A percentile compares a stretch with the other conserved stretches of the same genome.
These are phyloP conservation scores for Metschnikowia cerradonensis DNA, from an alignment of 805 yeast genomes.

Conservation along the genomic window DNA sequence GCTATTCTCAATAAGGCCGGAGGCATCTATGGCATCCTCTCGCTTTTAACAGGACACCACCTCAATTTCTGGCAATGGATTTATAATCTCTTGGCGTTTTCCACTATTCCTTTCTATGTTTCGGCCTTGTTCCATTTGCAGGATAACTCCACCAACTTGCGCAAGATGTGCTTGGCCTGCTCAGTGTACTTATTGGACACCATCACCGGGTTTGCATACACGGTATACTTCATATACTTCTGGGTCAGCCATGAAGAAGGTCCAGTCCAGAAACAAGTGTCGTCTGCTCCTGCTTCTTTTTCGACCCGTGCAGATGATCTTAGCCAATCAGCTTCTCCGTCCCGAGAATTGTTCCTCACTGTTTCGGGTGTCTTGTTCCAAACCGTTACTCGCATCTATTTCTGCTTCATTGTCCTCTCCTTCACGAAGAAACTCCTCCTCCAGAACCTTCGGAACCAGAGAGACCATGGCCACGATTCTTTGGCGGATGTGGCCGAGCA, in stretches of 20 bases:
- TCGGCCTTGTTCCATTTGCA: slow-evolving; percentile 47
- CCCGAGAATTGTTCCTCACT: slow-evolving; percentile 53
- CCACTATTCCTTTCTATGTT: slow-evolving; percentile 60
- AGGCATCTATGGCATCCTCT: slow-evolving; percentile 81
- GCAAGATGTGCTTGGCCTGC: slow-evolving; percentile 60
- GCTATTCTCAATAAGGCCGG: slow-evolving; percentile 84
- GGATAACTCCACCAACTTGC: slow-evolving; percentile 48
- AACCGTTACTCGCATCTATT: slow-evolving; percentile 51
- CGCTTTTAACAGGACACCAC: slow-evolving; percentile 87
- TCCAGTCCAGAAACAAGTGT: not conserved
- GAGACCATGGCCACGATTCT: slow-evolving; percentile 21
- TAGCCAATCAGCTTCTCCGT: slow-evolving; percentile 62
- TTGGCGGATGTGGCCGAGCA: slow-evolving; percentile 26
- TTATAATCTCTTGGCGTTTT: slow-evolving; percentile 61
- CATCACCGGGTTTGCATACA: slow-evolving; percentile 59
- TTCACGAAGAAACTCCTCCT: slow-evolving; percentile 56
- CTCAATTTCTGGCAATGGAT: slow-evolving; percentile 79
- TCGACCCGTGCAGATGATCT: slow-evolving; percentile 9
- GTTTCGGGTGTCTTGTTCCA: slow-evolving; percentile 47
- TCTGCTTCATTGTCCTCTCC: slow-evolving; percentile 53
- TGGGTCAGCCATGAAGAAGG: slow-evolving; percentile 64
- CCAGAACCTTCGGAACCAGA: slow-evolving; percentile 25
- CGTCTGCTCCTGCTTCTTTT: not conserved
- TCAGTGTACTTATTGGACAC: slow-evolving; percentile 67
- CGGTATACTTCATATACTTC: slow-evolving; percentile 64